Base-by-base conservation (phyloP, 371 early-diverging fungal species). In the Chytridium lagenaria region DNA sequence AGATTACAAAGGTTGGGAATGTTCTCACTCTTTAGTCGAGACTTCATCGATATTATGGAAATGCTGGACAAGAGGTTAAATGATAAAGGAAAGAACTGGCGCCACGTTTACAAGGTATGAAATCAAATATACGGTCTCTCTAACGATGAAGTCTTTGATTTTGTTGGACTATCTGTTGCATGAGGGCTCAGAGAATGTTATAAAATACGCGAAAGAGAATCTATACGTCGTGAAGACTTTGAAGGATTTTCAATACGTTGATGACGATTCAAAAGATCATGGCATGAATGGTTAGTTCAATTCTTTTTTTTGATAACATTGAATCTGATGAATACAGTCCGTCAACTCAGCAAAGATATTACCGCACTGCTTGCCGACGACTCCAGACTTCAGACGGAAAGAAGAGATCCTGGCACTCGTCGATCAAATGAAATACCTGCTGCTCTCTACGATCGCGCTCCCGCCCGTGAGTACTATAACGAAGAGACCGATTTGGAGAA, bases 71-170 rank as follows among this genome's bases (percentile, higher is more conserved):
- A 95, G 87, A 88, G 98, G 22, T 80, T 98, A 77, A 97, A 98
- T 78, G 98, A 98, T 82, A 90, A 92, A 72, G 99, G 99, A 22
- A 96, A 95, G 84, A 92, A 96, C 85, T 98, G 99, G 99, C 87
- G 98, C 57, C 99, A 98, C 81, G 98, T 98, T 23, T 97, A 92
- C 83, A 98, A 98, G 89, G 95, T 80, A 69, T 15, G 55, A 22
- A 33, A 2, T 70, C 67, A 30, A 67, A 34, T 55, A 28, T 30
- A 57, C 72, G n/a, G 66, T 36, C 67, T 36, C 50, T 34, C 16
- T 70, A 31, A 65, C 33, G 63, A 59, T 69, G 2, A 74, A 88
- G 90, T 84, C 91, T 1, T 77, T 91, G 40, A 87, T 82, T 16
- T 78, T 91, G 33, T 78, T 94, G 55, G 93, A 93, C 75, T 95